phyloP scores from a whole-genome alignment of 2,329 filamentous ascomycete genomes.

The Emmonsiellopsis sp. region DNA sequence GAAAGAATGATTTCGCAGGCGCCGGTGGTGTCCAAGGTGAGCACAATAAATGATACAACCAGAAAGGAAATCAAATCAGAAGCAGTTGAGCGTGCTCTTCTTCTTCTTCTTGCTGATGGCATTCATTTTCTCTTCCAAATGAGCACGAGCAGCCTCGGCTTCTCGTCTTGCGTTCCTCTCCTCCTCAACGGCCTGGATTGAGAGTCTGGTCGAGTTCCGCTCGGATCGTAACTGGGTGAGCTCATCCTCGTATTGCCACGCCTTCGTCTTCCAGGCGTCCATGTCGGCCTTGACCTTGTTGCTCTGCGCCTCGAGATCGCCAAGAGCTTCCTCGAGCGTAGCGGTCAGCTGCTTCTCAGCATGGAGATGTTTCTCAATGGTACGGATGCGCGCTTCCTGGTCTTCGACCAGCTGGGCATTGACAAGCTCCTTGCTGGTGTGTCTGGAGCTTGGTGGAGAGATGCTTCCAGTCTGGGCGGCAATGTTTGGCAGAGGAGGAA shows the following conservation, averaged over 20 bases:
- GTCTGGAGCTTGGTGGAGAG: conserved; percentile 54
- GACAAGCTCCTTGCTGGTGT: conserved; percentile 71
- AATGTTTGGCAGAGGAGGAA: conserved; percentile 72
- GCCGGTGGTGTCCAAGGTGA: neutral
- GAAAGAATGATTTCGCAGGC: neutral
- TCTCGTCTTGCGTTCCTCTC: conserved; percentile 87
- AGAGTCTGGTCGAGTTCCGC: conserved; percentile 49
- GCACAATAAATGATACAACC: neutral
- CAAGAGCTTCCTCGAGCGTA: conserved; percentile 89
- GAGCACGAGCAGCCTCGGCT: conserved; percentile 77
- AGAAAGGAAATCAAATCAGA: conserved; percentile 41
- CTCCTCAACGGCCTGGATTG: conserved; percentile 86
- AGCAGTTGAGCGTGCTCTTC: conserved; percentile 92
- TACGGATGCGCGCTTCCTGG: conserved; percentile 86
- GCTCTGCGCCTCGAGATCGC: conserved; percentile 82
- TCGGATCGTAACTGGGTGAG: conserved; percentile 47
- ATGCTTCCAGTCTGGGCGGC: conserved; percentile 46
- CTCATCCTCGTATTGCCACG: conserved; percentile 61
- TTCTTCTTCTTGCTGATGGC: conserved; percentile 88
- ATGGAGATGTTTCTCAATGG: conserved; percentile 91
- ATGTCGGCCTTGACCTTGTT: conserved; percentile 87
- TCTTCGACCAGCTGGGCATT: conserved; percentile 82
- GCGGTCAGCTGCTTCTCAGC: conserved; percentile 95
- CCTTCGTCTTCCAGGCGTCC: conserved; percentile 84
- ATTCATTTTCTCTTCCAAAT: conserved; percentile 92